Evolutionary conservation across 2,329 filamentous ascomycete species (phyloP).

Genomic region (Phyllosticta capitalensis): DNA sequence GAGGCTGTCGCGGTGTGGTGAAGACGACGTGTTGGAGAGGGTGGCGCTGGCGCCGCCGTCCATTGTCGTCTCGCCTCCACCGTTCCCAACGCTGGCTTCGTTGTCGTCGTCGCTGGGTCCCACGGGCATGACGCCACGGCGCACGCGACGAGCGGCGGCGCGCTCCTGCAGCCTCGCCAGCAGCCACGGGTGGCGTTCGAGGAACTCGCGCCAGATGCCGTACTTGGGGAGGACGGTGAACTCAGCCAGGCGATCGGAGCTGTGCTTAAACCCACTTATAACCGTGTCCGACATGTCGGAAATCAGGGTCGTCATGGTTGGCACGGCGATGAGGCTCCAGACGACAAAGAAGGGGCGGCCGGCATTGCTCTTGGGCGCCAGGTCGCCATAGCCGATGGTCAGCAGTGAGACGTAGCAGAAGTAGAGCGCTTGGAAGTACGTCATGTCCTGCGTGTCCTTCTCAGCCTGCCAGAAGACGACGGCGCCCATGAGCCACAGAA

Average conservation of each 20-base stretch:
- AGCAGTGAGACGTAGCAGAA: conserved; percentile 76
- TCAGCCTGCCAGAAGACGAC: conserved; percentile 61
- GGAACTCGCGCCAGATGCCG: conserved; percentile 45
- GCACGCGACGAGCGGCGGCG: conserved; percentile 25
- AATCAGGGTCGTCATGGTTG: conserved; percentile 72
- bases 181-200: conserved; percentile 40
- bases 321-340: conserved; percentile 78
- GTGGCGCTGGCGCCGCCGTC: conserved; percentile 1
- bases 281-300: conserved; percentile 53
- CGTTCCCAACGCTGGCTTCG: background rate
- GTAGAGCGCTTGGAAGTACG: conserved; percentile 74
- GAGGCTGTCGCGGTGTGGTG: background rate
- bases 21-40: background rate
- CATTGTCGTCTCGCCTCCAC: background rate
- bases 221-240: conserved; percentile 56
- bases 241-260: conserved; percentile 51
- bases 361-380: conserved; percentile 64
- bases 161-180: conserved; percentile 24
- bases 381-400: conserved; percentile 81
- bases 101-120: background rate
- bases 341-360: conserved; percentile 87
- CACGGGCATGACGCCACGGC: conserved; percentile 34
- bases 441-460: conserved; percentile 44
- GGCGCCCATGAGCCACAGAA: conserved; percentile 75
- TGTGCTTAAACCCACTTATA: conserved; percentile 55